Base-by-base conservation (phyloP, 2,329 filamentous ascomycete species). In the Penicillium sp. region DNA sequence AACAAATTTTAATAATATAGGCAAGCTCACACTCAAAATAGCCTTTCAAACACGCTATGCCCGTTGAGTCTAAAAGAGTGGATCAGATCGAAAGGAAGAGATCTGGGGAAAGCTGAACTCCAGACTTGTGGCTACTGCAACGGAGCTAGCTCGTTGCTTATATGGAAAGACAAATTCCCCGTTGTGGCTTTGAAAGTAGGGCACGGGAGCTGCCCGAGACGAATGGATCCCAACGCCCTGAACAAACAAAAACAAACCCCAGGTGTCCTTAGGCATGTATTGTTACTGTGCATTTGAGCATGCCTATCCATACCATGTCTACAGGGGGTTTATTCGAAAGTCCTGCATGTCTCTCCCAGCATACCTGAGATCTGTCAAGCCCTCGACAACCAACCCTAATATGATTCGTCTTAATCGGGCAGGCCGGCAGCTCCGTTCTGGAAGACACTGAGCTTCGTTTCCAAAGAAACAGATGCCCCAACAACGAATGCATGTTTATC, bases 61-160 rank as follows among this genome's bases (percentile, higher is more conserved):
- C 57, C 43, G 42, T 60, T 62, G 44, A 55, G 60, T 55, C 49
- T 56, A 56, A 56, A 56, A 37, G 21, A 61, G 61, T 63, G 61
- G 61, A 63, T 63, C 61, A 49, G 45, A 48, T 42, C 35, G 43
- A 55, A 24, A 27, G 48, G 35, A 53, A 57, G 35, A 60, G 53
- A 62, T 60, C 59, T 60, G 61, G 61, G 61, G 61, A 63, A 61
- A 63, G 52, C 52, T 58, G 33, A 49, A 22, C 46, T 52, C 52
- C 39, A 54, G 45, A 44, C 37, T 55, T 42, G 42, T 54, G 56
- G 54, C 56, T 56, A 33, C 50, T 60, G 31, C 55, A 58, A 45
- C 29, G 58, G 54, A 56, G 39, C 58, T 58, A 58, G 45, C 57
- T 49, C 37, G 49, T 57, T 52, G 49, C 39, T 42, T 43, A 37